These are phyloP conservation scores for Penicillium paradoxum DNA, from an alignment of 495 filamentous ascomycete genomes.

Conservation along the genomic window DNA sequence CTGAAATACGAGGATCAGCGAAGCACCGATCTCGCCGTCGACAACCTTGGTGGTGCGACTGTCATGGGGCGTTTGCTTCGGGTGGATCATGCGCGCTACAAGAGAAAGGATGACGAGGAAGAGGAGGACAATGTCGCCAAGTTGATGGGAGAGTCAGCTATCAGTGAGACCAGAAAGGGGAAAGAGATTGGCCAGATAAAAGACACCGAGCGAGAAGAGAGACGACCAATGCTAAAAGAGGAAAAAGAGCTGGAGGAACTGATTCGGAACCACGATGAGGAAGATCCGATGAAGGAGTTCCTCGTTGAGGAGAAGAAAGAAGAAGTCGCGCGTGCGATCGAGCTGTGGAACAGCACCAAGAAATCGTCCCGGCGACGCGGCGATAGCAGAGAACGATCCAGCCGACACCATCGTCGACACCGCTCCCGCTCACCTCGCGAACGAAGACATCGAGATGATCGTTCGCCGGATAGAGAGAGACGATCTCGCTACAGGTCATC, in stretches of 20 bases:
- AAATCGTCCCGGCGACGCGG: conserved; percentile 35
- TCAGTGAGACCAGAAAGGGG: conserved; percentile 19
- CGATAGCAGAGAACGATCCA: conserved; percentile 35
- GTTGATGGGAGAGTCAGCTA: conserved; percentile 31
- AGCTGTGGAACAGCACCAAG: conserved; percentile 45
- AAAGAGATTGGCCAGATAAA: conserved; percentile 42
- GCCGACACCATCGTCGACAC: conserved; percentile 55
- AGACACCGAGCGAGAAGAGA: conserved; percentile 30
- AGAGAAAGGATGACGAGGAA: conserved; percentile 80
- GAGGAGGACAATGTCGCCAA: conserved; percentile 52
- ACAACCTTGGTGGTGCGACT: conserved; percentile 84
- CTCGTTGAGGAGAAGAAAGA: conserved; percentile 84
- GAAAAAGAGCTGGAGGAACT: conserved; percentile 74
- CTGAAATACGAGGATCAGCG: conserved; percentile 98
- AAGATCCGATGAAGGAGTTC: conserved; percentile 95
- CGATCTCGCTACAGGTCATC: conserved; percentile 26
- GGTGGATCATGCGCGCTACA: conserved; percentile 91
- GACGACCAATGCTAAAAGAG: conserved; percentile 51
- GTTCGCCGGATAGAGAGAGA: conserved; percentile 30
- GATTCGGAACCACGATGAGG: conserved; percentile 79
- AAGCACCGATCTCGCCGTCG: conserved; percentile 90
- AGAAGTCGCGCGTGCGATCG: conserved; percentile 68
- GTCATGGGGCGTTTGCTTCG: conserved; percentile 75
- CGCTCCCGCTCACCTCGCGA: conserved; percentile 34
- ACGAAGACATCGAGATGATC: conserved; percentile 31